A percentile compares a stretch with the other conserved stretches of the same genome.
phyloP scores from a whole-genome alignment of 345 rosid species.

The Camelina neglecta region DNA sequence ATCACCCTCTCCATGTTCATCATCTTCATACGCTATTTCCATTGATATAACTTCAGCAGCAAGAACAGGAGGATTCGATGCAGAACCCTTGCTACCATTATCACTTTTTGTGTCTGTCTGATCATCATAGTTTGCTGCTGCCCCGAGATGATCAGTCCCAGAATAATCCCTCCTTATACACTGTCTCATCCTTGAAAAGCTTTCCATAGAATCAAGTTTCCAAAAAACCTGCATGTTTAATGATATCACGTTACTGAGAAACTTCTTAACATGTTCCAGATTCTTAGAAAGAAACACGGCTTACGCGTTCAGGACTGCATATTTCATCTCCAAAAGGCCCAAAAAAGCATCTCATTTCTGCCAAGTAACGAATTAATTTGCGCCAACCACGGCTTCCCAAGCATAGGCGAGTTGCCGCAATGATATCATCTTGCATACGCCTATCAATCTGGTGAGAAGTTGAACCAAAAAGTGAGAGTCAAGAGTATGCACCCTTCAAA shows the following conservation, averaged over 20 bases:
- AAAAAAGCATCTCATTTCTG: slow-evolving; percentile 85
- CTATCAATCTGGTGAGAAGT: slow-evolving; percentile 77
- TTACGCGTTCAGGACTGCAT: slow-evolving; percentile 68
- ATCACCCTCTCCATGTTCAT: slow-evolving; percentile 73
- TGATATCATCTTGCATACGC: slow-evolving; percentile 76
- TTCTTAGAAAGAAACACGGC: slow-evolving; percentile 32
- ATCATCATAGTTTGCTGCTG: slow-evolving; percentile 90
- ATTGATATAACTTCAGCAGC: slow-evolving; percentile 86
- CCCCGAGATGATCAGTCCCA: slow-evolving; percentile 89
- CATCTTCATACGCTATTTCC: slow-evolving; percentile 76
- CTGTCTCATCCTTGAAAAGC: slow-evolving; percentile 93
- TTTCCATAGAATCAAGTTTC: slow-evolving; percentile 97
- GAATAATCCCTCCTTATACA: slow-evolving; percentile 80
- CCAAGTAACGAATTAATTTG: slow-evolving; percentile 83
- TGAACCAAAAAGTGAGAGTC: slow-evolving; percentile 29
- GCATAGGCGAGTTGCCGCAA: slow-evolving; percentile 59
- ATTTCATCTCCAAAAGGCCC: slow-evolving; percentile 69
- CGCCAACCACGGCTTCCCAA: slow-evolving; percentile 91
- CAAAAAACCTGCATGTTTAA: slow-evolving; percentile 73
- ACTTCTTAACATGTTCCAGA: slow-evolving; percentile 19
- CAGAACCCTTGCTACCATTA: slow-evolving; percentile 55
- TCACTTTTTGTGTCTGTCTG: slow-evolving; percentile 51
- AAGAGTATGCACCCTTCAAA: slow-evolving; percentile 20
- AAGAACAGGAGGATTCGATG: slow-evolving; percentile 72
- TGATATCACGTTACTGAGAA: slow-evolving; percentile 21